Conservation (phyloP, 2,329 filamentous ascomycete species). For the Proliferodiscus dingleyae region DNA sequence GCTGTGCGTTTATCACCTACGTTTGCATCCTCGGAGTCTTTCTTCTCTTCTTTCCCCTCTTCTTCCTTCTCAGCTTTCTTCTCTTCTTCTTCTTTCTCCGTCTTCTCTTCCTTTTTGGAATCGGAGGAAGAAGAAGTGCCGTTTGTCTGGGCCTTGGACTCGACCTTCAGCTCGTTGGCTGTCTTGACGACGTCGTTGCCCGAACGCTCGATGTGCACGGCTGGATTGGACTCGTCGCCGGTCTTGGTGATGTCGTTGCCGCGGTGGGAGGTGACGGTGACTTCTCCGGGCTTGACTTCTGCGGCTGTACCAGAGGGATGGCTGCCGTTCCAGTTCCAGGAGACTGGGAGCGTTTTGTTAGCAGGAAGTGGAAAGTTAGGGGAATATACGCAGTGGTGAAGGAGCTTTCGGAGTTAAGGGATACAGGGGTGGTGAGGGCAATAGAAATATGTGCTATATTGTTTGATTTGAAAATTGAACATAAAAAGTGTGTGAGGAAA, state of each 20-base stretch:
- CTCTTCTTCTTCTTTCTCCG: conserved; percentile 1
- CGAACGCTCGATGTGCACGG: conserved; percentile 51
- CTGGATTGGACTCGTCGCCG: conserved; percentile 54
- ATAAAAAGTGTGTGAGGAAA: background rate
- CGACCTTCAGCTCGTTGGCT: conserved; percentile 54
- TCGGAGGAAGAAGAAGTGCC: too few relatives aligned
- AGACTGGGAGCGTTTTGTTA: conserved; percentile 41
- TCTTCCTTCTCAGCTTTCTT: conserved; percentile 13
- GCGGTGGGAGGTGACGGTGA: conserved; percentile 54
- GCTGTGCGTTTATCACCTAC: conserved; percentile 27
- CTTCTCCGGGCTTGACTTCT: conserved; percentile 54
- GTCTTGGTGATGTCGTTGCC: conserved; percentile 63
- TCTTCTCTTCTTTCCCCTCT: conserved; percentile 16
- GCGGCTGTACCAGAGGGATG: conserved; percentile 52
- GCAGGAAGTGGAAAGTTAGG: background rate
- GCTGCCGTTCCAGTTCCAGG: conserved; percentile 56
- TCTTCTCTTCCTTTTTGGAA: too few relatives aligned
- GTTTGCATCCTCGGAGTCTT: conserved; percentile 31
- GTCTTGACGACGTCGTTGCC: conserved; percentile 63
- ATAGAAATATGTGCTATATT: background rate
- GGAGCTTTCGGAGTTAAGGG: conserved; percentile 1
- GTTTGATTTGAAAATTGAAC: background rate
- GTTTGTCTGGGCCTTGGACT: conserved; percentile 38
- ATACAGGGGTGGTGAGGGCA: background rate
- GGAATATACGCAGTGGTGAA: background rate